A percentile compares a stretch with the other conserved stretches of the same genome.
These are phyloP conservation scores for Daldinia sp. DNA, from an alignment of 2,329 filamentous ascomycete species.

Conservation along the genomic window DNA sequence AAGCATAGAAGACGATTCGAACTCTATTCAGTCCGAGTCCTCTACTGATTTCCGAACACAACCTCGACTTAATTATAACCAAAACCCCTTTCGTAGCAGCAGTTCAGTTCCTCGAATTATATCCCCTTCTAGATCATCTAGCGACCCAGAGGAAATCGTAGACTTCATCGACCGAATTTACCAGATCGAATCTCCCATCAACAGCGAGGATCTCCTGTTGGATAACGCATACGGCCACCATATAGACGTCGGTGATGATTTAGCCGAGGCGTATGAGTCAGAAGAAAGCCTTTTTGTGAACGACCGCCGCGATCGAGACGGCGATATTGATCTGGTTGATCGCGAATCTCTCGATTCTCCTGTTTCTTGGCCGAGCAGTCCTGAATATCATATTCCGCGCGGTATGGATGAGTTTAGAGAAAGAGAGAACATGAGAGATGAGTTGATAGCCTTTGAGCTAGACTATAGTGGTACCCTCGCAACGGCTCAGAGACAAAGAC, in stretches of 20 bases:
- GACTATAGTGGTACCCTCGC: slow-evolving; percentile 18
- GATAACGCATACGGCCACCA: not conserved
- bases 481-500: slow-evolving; percentile 18
- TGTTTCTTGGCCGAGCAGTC: not conserved
- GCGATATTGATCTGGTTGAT: not conserved
- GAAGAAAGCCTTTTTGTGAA: slow-evolving; percentile 38
- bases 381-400: not conserved
- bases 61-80: not conserved
- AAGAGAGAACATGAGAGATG: slow-evolving; percentile 32
- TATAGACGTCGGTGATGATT: not conserved
- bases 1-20: slow-evolving; percentile 11
- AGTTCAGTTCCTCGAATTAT: not conserved
- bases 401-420: slow-evolving; percentile 15
- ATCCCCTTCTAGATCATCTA: slow-evolving; percentile 16
- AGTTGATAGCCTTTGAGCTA: slow-evolving; percentile 47
- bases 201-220: not conserved
- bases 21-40: slow-evolving; percentile 22
- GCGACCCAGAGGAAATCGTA: slow-evolving; percentile 24
- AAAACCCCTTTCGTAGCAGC: not conserved
- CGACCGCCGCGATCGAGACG: slow-evolving; percentile 23
- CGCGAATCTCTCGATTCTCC: not conserved
- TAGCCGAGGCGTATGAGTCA: slow-evolving; percentile 11
- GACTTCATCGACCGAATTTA: slow-evolving; percentile 12
- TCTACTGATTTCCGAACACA: not conserved
- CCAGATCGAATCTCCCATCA: not conserved